Conservation (phyloP, 768 basidiomycete species). For the Cubamyces lactineus region DNA sequence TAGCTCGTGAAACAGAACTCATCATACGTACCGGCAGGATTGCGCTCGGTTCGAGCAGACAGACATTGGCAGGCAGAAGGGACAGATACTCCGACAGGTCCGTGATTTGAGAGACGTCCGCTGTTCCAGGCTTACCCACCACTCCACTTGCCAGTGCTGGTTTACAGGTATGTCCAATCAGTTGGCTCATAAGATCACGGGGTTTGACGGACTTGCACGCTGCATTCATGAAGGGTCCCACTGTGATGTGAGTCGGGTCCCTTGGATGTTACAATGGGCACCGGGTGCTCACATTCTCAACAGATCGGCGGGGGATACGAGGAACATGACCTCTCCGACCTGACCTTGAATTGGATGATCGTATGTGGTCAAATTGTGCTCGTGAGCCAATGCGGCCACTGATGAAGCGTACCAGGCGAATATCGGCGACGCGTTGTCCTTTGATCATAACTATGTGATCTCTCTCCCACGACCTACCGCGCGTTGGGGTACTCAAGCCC, state of each 20-base stretch:
- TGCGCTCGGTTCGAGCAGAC: slow-evolving; percentile 69
- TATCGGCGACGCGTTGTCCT: slow-evolving; percentile 54
- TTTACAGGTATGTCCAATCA: slow-evolving; percentile 54
- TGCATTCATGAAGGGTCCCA: slow-evolving; percentile 29
- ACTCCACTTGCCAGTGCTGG: slow-evolving; percentile 55
- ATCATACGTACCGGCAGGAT: slow-evolving; percentile 40
- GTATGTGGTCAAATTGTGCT: slow-evolving; percentile 39
- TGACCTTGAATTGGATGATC: slow-evolving; percentile 67
- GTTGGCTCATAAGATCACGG: no score
- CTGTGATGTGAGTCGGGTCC: slow-evolving; percentile 32
- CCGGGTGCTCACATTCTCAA: neutral
- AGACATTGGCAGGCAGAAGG: slow-evolving; percentile 50
- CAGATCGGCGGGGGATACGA: slow-evolving; percentile 74
- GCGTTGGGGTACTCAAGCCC: slow-evolving; percentile 62
- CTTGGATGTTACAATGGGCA: no score
- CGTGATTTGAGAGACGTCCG: neutral
- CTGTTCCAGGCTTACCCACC: neutral
- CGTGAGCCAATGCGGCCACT: neutral
- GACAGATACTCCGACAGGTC: slow-evolving; percentile 67
- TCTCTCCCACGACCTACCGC: slow-evolving; percentile 54
- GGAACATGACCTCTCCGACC: slow-evolving; percentile 68
- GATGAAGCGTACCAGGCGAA: slow-evolving; percentile 48
- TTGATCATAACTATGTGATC: slow-evolving; percentile 57
- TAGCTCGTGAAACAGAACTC: neutral
- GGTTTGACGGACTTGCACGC: neutral